Conservation (phyloP, 441 rosid genomes). For the Cnidoscolus chayamansa region DNA sequence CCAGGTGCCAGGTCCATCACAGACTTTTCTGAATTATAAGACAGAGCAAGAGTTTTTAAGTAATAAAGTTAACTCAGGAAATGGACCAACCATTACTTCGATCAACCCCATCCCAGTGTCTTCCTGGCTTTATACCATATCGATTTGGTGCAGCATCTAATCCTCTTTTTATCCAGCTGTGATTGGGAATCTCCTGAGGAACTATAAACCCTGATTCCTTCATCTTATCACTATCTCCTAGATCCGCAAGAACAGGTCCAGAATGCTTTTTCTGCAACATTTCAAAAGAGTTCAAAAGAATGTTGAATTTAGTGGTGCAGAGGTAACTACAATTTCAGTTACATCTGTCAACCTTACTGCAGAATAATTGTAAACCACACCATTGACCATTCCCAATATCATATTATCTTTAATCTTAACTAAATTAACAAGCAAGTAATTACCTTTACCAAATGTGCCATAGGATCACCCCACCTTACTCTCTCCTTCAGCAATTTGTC, state of each 20-base stretch:
- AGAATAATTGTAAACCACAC: not conserved
- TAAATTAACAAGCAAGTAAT: conserved; percentile 10
- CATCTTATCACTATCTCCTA: conserved; percentile 86
- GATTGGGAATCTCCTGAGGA: conserved; percentile 76
- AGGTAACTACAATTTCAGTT: not conserved
- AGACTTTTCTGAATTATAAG: not conserved
- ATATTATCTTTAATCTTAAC: conserved; percentile 7
- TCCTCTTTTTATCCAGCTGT: conserved; percentile 83
- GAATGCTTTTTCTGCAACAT: conserved; percentile 50
- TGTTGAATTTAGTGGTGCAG: not conserved
- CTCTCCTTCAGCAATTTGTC: conserved; percentile 71
- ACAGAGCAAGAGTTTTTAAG: too few species aligned
- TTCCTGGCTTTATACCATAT: conserved; percentile 84
- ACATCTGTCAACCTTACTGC: not conserved
- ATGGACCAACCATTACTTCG: conserved; percentile 67
- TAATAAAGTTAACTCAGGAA: not conserved
- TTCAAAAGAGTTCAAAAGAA: conserved; percentile 5
- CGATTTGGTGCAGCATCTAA: conserved; percentile 77
- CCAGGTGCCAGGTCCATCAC: not conserved
- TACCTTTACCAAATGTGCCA: conserved; percentile 95
- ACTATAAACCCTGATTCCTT: conserved; percentile 80
- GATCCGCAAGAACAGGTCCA: conserved; percentile 49
- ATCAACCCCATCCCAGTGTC: conserved; percentile 98
- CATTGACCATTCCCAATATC: conserved; percentile 4
- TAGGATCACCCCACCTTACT: conserved; percentile 86